These are phyloP conservation scores for Babesia ovata DNA, from an alignment of 169 alveolate genomes.

Conservation along the genomic window DNA sequence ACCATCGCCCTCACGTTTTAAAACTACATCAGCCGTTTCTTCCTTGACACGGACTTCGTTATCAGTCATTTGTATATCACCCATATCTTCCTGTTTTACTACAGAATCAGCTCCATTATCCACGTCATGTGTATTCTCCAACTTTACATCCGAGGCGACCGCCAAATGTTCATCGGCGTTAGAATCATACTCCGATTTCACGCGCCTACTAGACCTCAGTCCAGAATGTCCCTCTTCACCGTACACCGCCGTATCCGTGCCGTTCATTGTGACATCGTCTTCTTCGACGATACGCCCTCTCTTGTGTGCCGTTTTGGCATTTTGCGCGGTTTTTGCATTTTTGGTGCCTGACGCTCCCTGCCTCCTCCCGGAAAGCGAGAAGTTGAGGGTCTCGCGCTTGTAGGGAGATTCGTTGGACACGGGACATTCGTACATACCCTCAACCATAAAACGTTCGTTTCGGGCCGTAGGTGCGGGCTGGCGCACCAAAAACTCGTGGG, in stretches of 20 bases:
- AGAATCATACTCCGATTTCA: not conserved
- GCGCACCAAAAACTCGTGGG: slow-evolving; percentile 42
- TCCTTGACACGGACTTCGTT: not conserved
- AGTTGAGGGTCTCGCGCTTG: slow-evolving; percentile 18
- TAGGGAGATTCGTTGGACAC: slow-evolving; percentile 49
- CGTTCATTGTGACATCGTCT: slow-evolving; percentile 3
- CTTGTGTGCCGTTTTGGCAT: not conserved
- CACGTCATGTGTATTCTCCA: not conserved
- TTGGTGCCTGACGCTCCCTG: not conserved
- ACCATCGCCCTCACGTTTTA: not conserved
- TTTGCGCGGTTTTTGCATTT: too few species aligned
- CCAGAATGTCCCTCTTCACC: not conserved
- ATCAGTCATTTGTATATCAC: not conserved
- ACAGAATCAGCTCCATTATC: not conserved
- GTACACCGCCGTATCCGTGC: not conserved
- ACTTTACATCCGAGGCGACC: not conserved
- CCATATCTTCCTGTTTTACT: slow-evolving; percentile 20
- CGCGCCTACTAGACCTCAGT: not conserved
- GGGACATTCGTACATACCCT: slow-evolving; percentile 35
- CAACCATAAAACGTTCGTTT: slow-evolving; percentile 28
- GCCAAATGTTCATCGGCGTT: not conserved
- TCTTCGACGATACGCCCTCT: slow-evolving; percentile 7
- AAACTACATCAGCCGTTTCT: not conserved
- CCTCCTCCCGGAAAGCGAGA: not conserved
- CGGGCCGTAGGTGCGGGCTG: slow-evolving; percentile 48